Evolutionary conservation across 208 protist species (phyloP), one percentile per base, ranked within the genome.

Genomic region (Porcisia hertigi): DNA sequence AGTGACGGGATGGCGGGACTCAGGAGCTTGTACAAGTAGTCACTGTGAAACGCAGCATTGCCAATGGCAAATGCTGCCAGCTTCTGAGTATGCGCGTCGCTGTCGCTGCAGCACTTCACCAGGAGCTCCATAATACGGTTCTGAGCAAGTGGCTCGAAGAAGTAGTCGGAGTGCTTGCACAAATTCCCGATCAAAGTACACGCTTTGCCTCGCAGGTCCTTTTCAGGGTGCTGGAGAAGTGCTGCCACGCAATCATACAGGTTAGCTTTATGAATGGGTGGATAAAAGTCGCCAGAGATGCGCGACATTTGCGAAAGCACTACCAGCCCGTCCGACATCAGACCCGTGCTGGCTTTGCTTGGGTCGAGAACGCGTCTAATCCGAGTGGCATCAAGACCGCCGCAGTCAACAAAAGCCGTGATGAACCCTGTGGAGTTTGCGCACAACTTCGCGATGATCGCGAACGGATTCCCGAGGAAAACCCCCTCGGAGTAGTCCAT

Each of bases 151-250:
- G 81, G 72, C 71, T 92, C 87, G 84, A 98, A 99, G 67, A 98
- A 98, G 75, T 88, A 98, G 54, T 81, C 66, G 23, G 96, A 98
- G 80, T 98, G 94, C 77, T 98, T 98, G 83, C 94, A 98, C 71
- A 98, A 52, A 77, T 99, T 99, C 18, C 97, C 97, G 59, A 99
- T 78, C 3, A 99, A 85, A 53, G 97, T 98, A 84, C 97, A 99
- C 71, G 93, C 92, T 69, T 98, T 98, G 20, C 96, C 80, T 1
- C 96, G 89, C 43, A 98, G 77, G 11, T 87, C 86, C 47, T 85
- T 85, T 53, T 98, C 95, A 5, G 75, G 67, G 67, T 97, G 88
- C 39, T 83, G 66, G 7, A 98, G 64, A 30, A 98, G 81, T 16
- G 83, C 73, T 30, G 81, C 70, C 41, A 98, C 85, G 25, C 52